phyloP scores from a whole-genome alignment of 306 rosid species.

The Quercus mongolica region DNA sequence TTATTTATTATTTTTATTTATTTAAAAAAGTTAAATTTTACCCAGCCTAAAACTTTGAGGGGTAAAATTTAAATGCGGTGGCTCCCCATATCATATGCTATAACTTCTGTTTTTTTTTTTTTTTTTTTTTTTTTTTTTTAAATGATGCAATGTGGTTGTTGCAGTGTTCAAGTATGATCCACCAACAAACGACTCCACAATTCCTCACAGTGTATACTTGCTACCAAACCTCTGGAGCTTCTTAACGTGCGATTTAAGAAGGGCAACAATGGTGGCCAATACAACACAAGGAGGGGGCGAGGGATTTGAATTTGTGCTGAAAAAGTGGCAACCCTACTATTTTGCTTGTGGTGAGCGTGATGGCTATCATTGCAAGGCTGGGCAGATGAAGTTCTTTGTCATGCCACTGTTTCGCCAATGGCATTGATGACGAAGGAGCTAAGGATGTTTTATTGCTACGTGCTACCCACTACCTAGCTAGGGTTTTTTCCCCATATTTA shows the following conservation, averaged over 20 bases:
- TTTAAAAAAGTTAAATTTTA: too few relatives aligned
- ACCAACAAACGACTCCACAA: slow-evolving; percentile 34
- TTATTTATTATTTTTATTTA: too few relatives aligned
- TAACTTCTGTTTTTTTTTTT: too few relatives aligned
- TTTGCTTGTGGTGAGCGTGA: slow-evolving; percentile 59
- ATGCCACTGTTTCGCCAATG: slow-evolving; percentile 42
- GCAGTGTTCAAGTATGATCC: slow-evolving; percentile 75
- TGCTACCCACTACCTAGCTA: not conserved
- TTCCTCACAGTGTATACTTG: slow-evolving; percentile 66
- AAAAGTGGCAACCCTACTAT: slow-evolving; percentile 52
- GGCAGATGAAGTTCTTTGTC: slow-evolving; percentile 60
- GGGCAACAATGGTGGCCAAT: slow-evolving; percentile 38
- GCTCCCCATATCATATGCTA: too few relatives aligned
- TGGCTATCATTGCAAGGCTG: slow-evolving; percentile 59
- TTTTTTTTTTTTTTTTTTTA: not conserved
- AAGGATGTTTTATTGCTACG: not conserved
- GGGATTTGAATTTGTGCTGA: slow-evolving; percentile 53
- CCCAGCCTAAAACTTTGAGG: too few relatives aligned
- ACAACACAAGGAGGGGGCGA: slow-evolving; percentile 48
- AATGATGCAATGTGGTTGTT: not conserved
- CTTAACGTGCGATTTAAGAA: slow-evolving; percentile 45
- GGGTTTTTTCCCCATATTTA: too few relatives aligned
- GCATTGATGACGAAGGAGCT: slow-evolving; percentile 20
- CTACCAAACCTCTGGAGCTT: slow-evolving; percentile 41
- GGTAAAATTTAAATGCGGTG: too few relatives aligned